These are phyloP conservation scores for Nothophaeocryptopus gaeumannii DNA, from an alignment of 2,329 filamentous ascomycete species.

Conservation along the genomic window DNA sequence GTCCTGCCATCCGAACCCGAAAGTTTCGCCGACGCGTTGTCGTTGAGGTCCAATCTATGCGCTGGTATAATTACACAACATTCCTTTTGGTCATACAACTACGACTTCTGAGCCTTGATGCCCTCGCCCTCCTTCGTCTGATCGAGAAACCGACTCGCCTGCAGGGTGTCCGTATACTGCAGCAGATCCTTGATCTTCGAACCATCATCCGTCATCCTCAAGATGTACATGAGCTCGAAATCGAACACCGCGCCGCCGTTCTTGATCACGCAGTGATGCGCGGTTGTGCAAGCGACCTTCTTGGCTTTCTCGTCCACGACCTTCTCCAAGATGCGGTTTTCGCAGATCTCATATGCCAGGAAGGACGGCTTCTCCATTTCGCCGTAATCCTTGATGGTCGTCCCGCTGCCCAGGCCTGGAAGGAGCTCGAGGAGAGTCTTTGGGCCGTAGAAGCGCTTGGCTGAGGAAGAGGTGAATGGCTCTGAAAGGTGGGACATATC, in stretches of 20 bases:
- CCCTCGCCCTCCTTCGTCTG: too few relatives aligned
- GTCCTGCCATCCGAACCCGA: background rate
- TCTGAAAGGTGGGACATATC: background rate
- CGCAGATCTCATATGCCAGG: background rate
- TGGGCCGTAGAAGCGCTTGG: background rate
- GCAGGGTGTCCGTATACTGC: background rate
- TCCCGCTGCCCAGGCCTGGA: background rate
- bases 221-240: conserved; percentile 1
- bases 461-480: background rate
- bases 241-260: background rate
- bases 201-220: background rate
- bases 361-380: background rate
- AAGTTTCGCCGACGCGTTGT: background rate
- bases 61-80: too few relatives aligned
- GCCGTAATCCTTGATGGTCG: background rate
- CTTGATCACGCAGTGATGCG: background rate
- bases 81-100: too few relatives aligned
- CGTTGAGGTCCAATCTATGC: too few relatives aligned
- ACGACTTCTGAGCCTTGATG: too few relatives aligned
- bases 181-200: background rate
- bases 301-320: background rate
- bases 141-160: background rate
- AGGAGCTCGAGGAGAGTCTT: background rate
- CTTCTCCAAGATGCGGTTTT: background rate
- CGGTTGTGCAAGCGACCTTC: background rate